Evolutionary conservation across 2,329 filamentous ascomycete genomes (phyloP), one percentile per base, ranked within the genome.

Genomic region (Colletotrichum destructivum): DNA sequence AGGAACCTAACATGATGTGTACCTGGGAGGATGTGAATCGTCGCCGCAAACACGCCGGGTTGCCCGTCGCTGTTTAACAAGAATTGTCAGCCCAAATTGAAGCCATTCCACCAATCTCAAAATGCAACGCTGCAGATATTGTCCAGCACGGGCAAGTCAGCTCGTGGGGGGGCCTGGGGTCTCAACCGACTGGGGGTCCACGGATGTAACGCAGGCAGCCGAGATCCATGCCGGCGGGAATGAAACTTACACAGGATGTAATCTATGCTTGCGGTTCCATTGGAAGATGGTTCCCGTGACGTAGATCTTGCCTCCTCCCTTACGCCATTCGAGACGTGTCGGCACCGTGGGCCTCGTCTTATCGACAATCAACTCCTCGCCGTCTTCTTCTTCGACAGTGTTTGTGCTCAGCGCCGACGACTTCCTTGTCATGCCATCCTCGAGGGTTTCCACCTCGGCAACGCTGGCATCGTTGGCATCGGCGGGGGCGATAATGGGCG

Each of bases 1-100:
- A 99, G 89, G 84, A 98, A 99, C 79, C 97, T 96, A 78, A 99
- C 88, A 84, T 99, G 96, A 81, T 99, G 96, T 6, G 96, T 99
- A 75, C 96, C 96, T 4, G 96, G 95, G 16, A 94, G 92, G 70
- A 98, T 91, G 79, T 93, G 91, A 78, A 98, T 90, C 23, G 90
- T 92, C 55, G 93, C 92, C 47, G 93, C 92, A 81, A 95, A 92
- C 73, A 91, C 88, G 63, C 91, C 90, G 35, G 89, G 88, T 49
- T 84, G 85, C 8, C 85, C 88, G 75, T 88, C 86, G 35, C 88
- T 90, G 74, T 74, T 75, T 7, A 55, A 69, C 21, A 64, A 23
- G 51, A 16, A 15, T 47, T 26, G 52, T 70, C 56, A 64, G 21
- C 52, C 57, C 26, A 11, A 38, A 38, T 38, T 38, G 35, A 38